Percentiles rank a stretch among this genome's conserved stretches.
Conservation (phyloP, 2,329 filamentous ascomycete species). For the Verticillium dahliae region DNA sequence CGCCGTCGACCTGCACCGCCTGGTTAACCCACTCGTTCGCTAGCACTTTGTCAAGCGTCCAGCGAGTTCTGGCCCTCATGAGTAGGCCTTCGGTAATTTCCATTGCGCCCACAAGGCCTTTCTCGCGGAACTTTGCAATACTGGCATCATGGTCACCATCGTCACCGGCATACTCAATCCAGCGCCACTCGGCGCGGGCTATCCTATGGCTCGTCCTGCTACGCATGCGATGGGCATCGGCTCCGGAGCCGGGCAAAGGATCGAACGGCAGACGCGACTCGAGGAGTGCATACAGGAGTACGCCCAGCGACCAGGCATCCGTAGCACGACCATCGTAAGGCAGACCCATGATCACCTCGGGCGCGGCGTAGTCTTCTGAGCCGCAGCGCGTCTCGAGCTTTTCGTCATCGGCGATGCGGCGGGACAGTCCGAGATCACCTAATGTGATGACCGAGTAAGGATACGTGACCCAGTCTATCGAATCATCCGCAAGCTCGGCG, state of each 20-base stretch:
- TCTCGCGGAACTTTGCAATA: conserved; percentile 52
- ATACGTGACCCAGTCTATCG: conserved; percentile 65
- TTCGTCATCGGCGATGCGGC: conserved; percentile 77
- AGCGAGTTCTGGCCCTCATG: conserved; percentile 74
- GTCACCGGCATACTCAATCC: conserved; percentile 77
- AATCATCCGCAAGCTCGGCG: conserved; percentile 55
- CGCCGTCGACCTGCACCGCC: conserved; percentile 63
- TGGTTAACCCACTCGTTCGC: conserved; percentile 68
- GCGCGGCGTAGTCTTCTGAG: conserved; percentile 93
- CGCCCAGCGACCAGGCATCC: conserved; percentile 92
- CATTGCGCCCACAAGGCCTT: conserved; percentile 67
- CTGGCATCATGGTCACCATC: conserved; percentile 80
- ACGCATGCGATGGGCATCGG: conserved; percentile 67
- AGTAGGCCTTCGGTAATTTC: conserved; percentile 77
- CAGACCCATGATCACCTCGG: conserved; percentile 92
- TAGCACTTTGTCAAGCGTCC: conserved; percentile 67
- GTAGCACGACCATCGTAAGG: conserved; percentile 88
- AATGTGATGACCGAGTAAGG: conserved; percentile 81
- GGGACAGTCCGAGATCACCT: conserved; percentile 84
- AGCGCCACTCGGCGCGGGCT: conserved; percentile 90
- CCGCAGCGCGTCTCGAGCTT: conserved; percentile 91
- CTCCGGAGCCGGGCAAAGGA: conserved; percentile 67
- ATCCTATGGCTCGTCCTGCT: conserved; percentile 90
- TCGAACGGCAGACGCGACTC: conserved; percentile 94
- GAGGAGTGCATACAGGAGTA: conserved; percentile 86